Base-by-base conservation (phyloP, 1,139 yeast genomes). In the Candida sp. region DNA sequence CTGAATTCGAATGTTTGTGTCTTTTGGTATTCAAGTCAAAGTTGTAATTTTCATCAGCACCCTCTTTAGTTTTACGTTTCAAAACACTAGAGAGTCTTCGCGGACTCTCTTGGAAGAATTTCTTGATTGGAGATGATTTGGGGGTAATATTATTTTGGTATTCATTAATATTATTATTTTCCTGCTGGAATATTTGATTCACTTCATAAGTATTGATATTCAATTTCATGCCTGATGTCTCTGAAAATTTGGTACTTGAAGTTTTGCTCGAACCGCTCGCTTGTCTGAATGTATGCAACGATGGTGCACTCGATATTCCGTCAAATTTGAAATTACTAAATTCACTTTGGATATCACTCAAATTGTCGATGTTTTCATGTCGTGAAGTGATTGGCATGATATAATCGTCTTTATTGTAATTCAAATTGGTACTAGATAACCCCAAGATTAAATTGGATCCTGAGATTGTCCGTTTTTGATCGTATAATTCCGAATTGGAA, bases 211-310 rank as follows among this genome's bases (percentile, higher is more conserved):
- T 22, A 8, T 39, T 21, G n/a, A 43, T n/a, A 21, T 27, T 37
- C 39, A 37, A 25, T 9, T 37, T 29, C 33, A 29, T 27, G 11
- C 34, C 34, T 9, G 33, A 12, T 29, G 22, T 22, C 21, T 27
- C 33, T 21, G 36, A 9, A 5, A 33, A 23, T 22, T n/a, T 23
- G 21, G 15, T 23, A 12, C 21, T 23, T 15, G 39, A 29, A 5
- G 36, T 33, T 35, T 36, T 33, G n/a, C 35, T 25, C 19, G 53
- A 50, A 35, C 48, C 45, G 22, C 15, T 45, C 45, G 39, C 43
- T 43, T 21, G 55, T 41, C 72, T 51, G 46, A 58, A 70, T 3
- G 76, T 69, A 46, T 71, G 71, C 33, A 71, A 56, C 3, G 76
- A 71, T 5, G 77, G 77, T 1, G 75, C 76, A 54, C 75, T 67